phyloP scores from a whole-genome alignment of 2,329 filamentous ascomycete species.

The Fusarium denticulatum region DNA sequence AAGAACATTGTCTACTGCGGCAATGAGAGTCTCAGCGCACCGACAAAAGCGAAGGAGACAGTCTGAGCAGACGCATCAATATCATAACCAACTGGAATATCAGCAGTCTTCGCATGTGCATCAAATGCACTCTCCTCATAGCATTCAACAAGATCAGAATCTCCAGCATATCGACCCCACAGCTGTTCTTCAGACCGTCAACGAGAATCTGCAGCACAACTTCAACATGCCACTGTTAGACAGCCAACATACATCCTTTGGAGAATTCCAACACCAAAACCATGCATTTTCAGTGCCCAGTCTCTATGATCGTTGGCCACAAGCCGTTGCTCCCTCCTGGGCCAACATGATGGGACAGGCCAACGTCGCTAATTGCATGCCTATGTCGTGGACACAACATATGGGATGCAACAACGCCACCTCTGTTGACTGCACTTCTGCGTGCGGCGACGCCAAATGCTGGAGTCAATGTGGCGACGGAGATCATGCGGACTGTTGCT shows the following conservation, averaged over 20 bases:
- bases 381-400: constrained; percentile 31
- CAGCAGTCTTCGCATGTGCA: constrained; percentile 26
- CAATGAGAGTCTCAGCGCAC: constrained; percentile 22
- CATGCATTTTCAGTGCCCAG: constrained; percentile 19
- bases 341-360: constrained; percentile 29
- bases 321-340: constrained; percentile 26
- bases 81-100: constrained; percentile 17
- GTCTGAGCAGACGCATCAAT: constrained; percentile 15
- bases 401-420: constrained; percentile 45
- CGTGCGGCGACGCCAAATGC: constrained; percentile 46
- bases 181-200: constrained; percentile 36
- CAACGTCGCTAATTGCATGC: constrained; percentile 20
- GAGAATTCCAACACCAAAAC: constrained; percentile 28
- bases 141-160: constrained; percentile 21
- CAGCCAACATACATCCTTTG: constrained; percentile 23
- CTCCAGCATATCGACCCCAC: constrained; percentile 35
- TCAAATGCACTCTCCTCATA: constrained; percentile 25
- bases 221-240: constrained; percentile 22
- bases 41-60: constrained; percentile 34
- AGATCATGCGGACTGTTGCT: constrained; percentile 49
- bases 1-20: constrained; percentile 11
- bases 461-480: constrained; percentile 48
- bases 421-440: constrained; percentile 49
- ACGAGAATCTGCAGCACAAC: constrained; percentile 30
- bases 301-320: constrained; percentile 11